Percentiles rank a stretch among this genome's conserved stretches.
These are phyloP conservation scores for Sphaerulina musiva DNA, from an alignment of 2,329 filamentous ascomycete genomes.

Conservation along the genomic window DNA sequence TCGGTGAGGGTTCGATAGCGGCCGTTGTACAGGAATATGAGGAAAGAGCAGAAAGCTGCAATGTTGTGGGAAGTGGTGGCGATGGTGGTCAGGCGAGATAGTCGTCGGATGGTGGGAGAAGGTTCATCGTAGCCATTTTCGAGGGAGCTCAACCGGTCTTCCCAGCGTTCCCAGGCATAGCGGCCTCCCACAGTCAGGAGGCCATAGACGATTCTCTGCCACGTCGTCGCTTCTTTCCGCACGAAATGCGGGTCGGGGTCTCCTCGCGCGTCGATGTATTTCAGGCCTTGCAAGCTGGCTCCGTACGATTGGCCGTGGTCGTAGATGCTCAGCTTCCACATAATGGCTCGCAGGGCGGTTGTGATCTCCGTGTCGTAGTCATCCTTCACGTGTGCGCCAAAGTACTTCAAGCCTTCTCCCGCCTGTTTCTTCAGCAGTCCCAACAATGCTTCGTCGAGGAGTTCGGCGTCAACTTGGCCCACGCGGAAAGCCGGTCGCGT, in stretches of 20 bases:
- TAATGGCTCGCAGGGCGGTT: conserved; percentile 64
- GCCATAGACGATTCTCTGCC: conserved; percentile 81
- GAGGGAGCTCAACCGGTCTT: conserved; percentile 71
- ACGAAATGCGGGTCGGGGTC: conserved; percentile 12
- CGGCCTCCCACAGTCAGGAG: conserved; percentile 77
- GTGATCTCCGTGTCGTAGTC: conserved; percentile 84
- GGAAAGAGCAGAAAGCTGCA: conserved; percentile 76
- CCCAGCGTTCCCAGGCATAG: conserved; percentile 90
- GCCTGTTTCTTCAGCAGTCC: conserved; percentile 80
- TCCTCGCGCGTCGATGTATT: conserved; percentile 73
- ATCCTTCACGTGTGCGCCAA: conserved; percentile 70
- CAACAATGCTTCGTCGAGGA: conserved; percentile 88
- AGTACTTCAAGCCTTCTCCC: conserved; percentile 80
- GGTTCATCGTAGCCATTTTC: conserved; percentile 65
- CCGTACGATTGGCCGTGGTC: conserved; percentile 94
- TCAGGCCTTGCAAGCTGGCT: conserved; percentile 82
- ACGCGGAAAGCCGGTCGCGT: conserved; percentile 84
- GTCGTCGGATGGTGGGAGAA: conserved; percentile 45
- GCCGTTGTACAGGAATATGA: conserved; percentile 85
- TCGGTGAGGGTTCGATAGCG: conserved; percentile 87
- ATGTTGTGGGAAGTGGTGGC: conserved; percentile 70
- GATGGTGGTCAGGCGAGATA: conserved; percentile 64
- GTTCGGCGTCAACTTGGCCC: conserved; percentile 89
- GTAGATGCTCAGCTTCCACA: conserved; percentile 97
- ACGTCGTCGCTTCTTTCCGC: conserved; percentile 64